A percentile compares a stretch with the other conserved stretches of the same genome.
phyloP scores from a whole-genome alignment of 108 stramenopile genomes.

The Nitzschia sp. region DNA sequence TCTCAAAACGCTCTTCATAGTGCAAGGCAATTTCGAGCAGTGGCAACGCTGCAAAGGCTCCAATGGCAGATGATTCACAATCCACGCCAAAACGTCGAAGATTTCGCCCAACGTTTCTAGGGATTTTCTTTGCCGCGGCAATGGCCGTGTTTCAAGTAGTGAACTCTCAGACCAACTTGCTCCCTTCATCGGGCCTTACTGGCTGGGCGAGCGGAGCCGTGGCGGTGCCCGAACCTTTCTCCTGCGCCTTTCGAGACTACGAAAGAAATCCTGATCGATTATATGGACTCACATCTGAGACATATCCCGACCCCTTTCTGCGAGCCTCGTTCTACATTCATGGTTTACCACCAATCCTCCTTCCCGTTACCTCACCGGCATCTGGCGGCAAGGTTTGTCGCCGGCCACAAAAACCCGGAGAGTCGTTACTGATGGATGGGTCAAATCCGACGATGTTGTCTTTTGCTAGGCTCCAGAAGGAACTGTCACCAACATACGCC shows the following conservation, averaged over 20 bases:
- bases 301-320: constrained; percentile 17
- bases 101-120: too few species aligned
- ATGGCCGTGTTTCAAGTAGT: too few species aligned
- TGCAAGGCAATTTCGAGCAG: too few species aligned
- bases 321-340: constrained; percentile 2
- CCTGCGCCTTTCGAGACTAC: constrained; percentile 17
- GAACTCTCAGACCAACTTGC: too few species aligned
- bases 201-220: too few species aligned
- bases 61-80: too few species aligned
- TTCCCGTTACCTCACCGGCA: neutral
- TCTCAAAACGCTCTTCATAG: too few species aligned
- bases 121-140: too few species aligned
- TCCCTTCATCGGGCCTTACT: too few species aligned
- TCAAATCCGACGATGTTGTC: constrained; percentile 71
- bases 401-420: neutral
- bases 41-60: too few species aligned
- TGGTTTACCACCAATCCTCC: constrained; percentile 1
- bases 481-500: neutral
- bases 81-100: too few species aligned
- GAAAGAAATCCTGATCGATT: constrained; percentile 4
- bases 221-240: neutral
- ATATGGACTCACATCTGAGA: constrained; percentile 3
- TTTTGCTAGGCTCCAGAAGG: constrained; percentile 9
- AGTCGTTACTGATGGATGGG: constrained; percentile 42
- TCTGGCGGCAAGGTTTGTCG: neutral